Conservation (phyloP, 306 rosid genomes). For the Sechiopsis laciniata region DNA sequence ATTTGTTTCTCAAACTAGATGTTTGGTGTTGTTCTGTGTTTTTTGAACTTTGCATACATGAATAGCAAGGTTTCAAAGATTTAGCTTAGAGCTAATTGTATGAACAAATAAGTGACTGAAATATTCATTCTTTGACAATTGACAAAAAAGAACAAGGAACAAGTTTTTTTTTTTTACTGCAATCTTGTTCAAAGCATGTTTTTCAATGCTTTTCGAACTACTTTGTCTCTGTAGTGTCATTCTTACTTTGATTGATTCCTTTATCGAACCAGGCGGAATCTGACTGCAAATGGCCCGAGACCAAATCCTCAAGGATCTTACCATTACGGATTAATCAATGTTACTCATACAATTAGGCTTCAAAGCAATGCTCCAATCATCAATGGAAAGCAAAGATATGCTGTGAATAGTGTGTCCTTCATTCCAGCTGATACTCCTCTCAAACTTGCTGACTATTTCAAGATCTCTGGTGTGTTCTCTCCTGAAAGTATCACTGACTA, state of each 20-base stretch:
- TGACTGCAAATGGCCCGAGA: constrained; percentile 93
- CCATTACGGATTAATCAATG: constrained; percentile 73
- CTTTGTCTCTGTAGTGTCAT: neutral
- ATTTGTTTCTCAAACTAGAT: neutral
- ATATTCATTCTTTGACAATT: neutral
- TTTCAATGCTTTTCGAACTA: neutral
- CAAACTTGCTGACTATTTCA: constrained; percentile 75
- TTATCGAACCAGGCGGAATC: constrained; percentile 48
- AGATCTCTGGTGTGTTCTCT: constrained; percentile 63
- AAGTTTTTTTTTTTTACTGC: neutral
- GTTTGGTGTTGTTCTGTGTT: neutral
- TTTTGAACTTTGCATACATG: neutral
- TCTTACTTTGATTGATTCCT: neutral
- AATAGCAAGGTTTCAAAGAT: neutral
- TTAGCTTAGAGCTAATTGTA: neutral
- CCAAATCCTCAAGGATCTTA: constrained; percentile 94
- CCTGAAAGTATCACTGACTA: constrained; percentile 51
- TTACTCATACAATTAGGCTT: constrained; percentile 60
- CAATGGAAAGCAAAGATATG: constrained; percentile 74
- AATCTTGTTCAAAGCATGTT: neutral
- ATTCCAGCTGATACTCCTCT: constrained; percentile 74
- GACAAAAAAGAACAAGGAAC: neutral
- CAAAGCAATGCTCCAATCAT: constrained; percentile 60
- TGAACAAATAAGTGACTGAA: neutral
- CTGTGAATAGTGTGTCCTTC: constrained; percentile 71